A percentile compares a stretch with the other conserved stretches of the same genome.
Evolutionary conservation across 805 yeast genomes (phyloP).

Genomic region (Lachancea lanzarotensis): DNA sequence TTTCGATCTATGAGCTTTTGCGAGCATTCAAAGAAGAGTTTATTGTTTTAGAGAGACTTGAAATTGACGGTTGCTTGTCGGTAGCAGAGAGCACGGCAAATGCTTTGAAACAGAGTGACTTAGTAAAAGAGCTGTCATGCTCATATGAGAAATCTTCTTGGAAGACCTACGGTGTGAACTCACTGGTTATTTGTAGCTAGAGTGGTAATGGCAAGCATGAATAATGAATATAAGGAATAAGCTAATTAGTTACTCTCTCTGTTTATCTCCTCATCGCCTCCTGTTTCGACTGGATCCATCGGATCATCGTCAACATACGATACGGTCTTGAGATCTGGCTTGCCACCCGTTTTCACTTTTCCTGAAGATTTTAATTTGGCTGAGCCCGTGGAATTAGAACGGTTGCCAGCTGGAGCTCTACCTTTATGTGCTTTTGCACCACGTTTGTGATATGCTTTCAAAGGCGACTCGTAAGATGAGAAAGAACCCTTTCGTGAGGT

Average conservation of each 20-base stretch:
- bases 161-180: slow-evolving; percentile 27
- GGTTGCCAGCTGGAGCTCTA: not conserved
- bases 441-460: slow-evolving; percentile 5
- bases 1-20: slow-evolving; percentile 25
- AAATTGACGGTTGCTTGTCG: slow-evolving; percentile 25
- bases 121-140: slow-evolving; percentile 24
- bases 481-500: slow-evolving; percentile 5
- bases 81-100: slow-evolving; percentile 27
- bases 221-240: not conserved
- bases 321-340: not conserved
- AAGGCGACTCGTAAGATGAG: slow-evolving; percentile 8
- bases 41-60: slow-evolving; percentile 17
- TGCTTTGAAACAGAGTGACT: slow-evolving; percentile 16
- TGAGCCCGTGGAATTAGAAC: not conserved
- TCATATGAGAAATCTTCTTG: slow-evolving; percentile 26
- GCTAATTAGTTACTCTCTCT: not conserved
- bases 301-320: not conserved
- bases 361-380: not conserved
- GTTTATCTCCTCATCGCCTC: not conserved
- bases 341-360: not conserved
- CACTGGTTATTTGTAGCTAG: slow-evolving; percentile 11
- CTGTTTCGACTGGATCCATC: slow-evolving; percentile 1
- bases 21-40: slow-evolving; percentile 13
- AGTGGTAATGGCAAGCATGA: not conserved
- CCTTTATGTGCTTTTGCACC: slow-evolving; percentile 1